Percentiles rank a stretch among this genome's conserved stretches.
Evolutionary conservation across 495 filamentous ascomycete genomes (phyloP).

Genomic region (Penicillium goetzii): DNA sequence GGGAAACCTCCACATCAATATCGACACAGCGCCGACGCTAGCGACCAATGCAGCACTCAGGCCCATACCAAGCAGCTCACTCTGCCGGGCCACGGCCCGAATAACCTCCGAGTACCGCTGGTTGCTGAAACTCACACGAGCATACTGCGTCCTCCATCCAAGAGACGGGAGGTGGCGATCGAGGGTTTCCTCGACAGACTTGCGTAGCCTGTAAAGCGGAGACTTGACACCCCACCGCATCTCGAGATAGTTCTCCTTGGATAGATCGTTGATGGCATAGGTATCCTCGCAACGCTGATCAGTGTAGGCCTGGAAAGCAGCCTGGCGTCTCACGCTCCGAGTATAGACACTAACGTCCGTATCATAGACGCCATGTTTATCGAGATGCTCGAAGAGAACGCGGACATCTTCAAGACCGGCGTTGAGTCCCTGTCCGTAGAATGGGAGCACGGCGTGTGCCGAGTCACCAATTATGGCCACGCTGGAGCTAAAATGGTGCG

Average conservation of each 20-base stretch:
- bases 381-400: slow-evolving; percentile 75
- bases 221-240: slow-evolving; percentile 85
- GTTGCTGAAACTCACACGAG: slow-evolving; percentile 90
- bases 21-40: slow-evolving; percentile 29
- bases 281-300: slow-evolving; percentile 73
- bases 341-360: slow-evolving; percentile 37
- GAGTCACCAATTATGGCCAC: slow-evolving; percentile 90
- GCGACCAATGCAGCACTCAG: slow-evolving; percentile 36
- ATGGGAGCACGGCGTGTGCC: slow-evolving; percentile 97
- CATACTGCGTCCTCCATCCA: slow-evolving; percentile 91
- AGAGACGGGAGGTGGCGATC: slow-evolving; percentile 72
- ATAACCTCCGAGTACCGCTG: slow-evolving; percentile 87
- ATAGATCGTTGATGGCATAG: slow-evolving; percentile 89
- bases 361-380: slow-evolving; percentile 60
- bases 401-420: slow-evolving; percentile 82
- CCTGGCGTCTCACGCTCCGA: slow-evolving; percentile 45
- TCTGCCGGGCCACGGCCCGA: slow-evolving; percentile 67
- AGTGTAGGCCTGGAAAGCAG: slow-evolving; percentile 76
- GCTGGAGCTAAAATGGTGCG: slow-evolving; percentile 78
- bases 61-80: slow-evolving; percentile 54
- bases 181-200: slow-evolving; percentile 83
- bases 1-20: slow-evolving; percentile 42
- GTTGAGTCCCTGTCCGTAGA: slow-evolving; percentile 91
- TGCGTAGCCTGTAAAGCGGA: slow-evolving; percentile 74
- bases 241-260: slow-evolving; percentile 88